These are phyloP conservation scores for Penicillium crystallinum DNA, from an alignment of 495 filamentous ascomycete species.

Conservation along the genomic window DNA sequence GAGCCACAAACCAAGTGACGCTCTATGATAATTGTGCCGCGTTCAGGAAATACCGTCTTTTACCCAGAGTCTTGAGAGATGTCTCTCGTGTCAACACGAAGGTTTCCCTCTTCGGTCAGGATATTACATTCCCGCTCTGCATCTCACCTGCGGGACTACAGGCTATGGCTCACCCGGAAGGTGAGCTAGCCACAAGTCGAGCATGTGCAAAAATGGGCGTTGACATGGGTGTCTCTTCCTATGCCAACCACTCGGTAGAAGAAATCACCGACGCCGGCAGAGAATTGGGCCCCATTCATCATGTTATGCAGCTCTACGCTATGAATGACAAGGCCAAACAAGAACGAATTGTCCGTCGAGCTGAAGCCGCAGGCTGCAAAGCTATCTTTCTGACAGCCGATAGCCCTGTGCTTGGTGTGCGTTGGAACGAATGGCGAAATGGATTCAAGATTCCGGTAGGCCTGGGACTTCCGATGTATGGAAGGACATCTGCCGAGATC, in stretches of 20 bases:
- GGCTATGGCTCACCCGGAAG: conserved; percentile 57
- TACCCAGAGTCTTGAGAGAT: conserved; percentile 47
- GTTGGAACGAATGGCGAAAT: conserved; percentile 39
- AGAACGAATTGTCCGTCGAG: conserved; percentile 42
- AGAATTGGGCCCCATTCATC: conserved; percentile 34
- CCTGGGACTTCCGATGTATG: conserved; percentile 30
- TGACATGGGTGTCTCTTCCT: conserved; percentile 51
- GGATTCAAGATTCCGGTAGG: conserved; percentile 33
- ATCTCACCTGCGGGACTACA: conserved; percentile 63
- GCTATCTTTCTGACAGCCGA: conserved; percentile 78
- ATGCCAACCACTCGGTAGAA: conserved; percentile 36
- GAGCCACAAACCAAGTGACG: conserved; percentile 42
- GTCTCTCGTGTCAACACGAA: conserved; percentile 43
- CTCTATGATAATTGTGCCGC: conserved; percentile 40
- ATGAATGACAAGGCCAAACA: conserved; percentile 59
- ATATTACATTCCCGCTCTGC: conserved; percentile 31
- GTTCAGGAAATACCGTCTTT: conserved; percentile 42
- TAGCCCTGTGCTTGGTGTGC: conserved; percentile 67
- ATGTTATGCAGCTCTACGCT: conserved; percentile 69
- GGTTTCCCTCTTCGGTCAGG: conserved; percentile 35
- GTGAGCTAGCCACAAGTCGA: conserved; percentile 59
- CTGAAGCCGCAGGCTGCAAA: conserved; percentile 45
- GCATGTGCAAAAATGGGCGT: conserved; percentile 47
- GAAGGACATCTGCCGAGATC: conserved; percentile 68
- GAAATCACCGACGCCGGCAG: conserved; percentile 54